Evolutionary conservation across 192 early-diverging fungal species (phyloP), one percentile per base, ranked within the genome.

Genomic region (Phlyctochytrium planicorne): DNA sequence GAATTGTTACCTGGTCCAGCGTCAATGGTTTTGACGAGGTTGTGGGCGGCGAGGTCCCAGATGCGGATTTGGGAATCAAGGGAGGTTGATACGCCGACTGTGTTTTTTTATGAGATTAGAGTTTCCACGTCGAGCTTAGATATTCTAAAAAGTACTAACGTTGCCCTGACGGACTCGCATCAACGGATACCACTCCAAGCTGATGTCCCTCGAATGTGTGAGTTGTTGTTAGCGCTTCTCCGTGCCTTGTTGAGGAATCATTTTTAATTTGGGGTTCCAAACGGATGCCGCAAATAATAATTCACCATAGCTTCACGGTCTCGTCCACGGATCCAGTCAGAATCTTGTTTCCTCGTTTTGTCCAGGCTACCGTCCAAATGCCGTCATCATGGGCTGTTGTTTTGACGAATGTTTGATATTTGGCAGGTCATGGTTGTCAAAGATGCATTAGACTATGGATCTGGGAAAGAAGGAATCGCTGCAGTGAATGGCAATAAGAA

Each of bases 311-410:
- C 71, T 90, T 92, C 64, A 93, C 82, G 14, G 88, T 87, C 40
- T 87, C 85, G 61, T 94, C 93, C 3, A 89, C 82, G 33, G 90
- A 91, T 16, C 90, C 91, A 33, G 93, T 90, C 23, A 89, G 68
- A 14, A 94, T 88, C 40, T 80, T 66, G 70, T 90, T 83, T 6
- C 84, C 80, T 52, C 82, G 72, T 32, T 77, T 79, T 25, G 86
- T 82, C 91, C 93, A 94, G n/a, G 86, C 83, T 3, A 90, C 88
- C 53, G 82, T 71, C 93, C 93, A 94, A 63, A 94, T 90, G 59
- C 87, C 90, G 69, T 91, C 91, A 34, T 81, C 85, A 65, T 94
- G 93, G 0, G 91, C 93, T 92, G 76, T n/a, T n/a, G n/a, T n/a
- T n/a, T n/a, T n/a, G n/a, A n/a, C n/a, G n/a, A n/a, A n/a, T n/a